Conservation (phyloP, 257 asterid genomes). For the Scutellaria galericulata region DNA sequence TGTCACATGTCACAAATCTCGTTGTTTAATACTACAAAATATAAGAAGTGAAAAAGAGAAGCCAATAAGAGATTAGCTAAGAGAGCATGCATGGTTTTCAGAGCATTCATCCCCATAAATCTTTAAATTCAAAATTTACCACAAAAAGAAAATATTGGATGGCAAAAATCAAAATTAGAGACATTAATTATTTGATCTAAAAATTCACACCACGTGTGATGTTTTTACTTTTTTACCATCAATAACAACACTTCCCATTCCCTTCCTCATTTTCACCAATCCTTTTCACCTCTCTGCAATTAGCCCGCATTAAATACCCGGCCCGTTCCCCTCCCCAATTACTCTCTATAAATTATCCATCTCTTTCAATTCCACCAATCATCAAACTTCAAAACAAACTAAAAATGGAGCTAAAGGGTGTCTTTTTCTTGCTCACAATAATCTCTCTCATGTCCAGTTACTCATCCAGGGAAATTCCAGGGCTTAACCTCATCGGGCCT, state of each 20-base stretch:
- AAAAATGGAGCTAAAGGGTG: conserved; percentile 29
- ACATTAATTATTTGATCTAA: not conserved
- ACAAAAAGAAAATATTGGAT: not conserved
- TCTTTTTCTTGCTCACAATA: conserved; percentile 34
- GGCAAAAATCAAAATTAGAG: not conserved
- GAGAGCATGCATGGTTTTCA: conserved; percentile 31
- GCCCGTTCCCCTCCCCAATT: conserved; percentile 27
- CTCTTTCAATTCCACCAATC: not conserved
- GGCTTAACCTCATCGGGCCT: not conserved
- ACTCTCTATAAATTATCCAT: conserved; percentile 30
- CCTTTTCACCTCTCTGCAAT: conserved; percentile 12
- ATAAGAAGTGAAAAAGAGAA: not conserved
- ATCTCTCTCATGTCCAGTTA: conserved; percentile 24
- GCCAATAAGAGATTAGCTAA: not conserved
- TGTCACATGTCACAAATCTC: too few species aligned
- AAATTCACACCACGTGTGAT: conserved; percentile 21
- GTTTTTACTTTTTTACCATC: not conserved
- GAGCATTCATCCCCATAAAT: conserved; percentile 28
- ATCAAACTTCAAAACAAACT: not conserved
- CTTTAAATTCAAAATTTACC: not conserved
- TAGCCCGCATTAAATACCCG: not conserved
- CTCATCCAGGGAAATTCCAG: conserved; percentile 20
- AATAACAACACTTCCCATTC: not conserved
- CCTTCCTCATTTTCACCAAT: not conserved
- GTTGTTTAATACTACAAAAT: not conserved